Base-by-base conservation (phyloP, 768 basidiomycete species). In the Lactarius quietus region DNA sequence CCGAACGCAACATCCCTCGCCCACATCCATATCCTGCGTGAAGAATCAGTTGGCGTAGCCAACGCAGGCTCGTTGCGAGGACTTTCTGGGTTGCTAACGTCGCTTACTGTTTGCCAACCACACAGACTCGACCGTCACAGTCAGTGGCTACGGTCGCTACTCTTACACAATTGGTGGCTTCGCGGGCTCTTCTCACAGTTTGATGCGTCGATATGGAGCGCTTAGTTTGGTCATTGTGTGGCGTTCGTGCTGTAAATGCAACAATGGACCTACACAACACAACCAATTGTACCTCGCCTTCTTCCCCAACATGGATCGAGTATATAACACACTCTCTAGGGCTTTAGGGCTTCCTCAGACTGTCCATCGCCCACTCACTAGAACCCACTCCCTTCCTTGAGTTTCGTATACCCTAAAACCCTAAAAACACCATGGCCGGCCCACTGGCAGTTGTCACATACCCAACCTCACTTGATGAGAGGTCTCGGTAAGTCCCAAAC, bases 391-490 rank as follows among this genome's bases (percentile, higher is more conserved):
- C 31, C 53, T 17, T 5, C 56, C 18, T 12, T 38, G 17, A 33
- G n/a, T 38, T 12, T 23, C 23, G 3, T 33, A 57, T 35, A 15
- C 26, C 31, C 20, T 9, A n/a, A 33, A 57, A 23, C 10, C 35
- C 36, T 33, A 31, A 18, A 29, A 17, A 20, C 7, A 38, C 33
- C 53, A 66, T 66, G 65, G 65, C 65, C 28, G 65, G 65, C 51
- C 65, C 65, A 41, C 15, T 41, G 39, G 39, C 39, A 62, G 4
- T 66, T 54, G 23, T 66, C 57, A 45, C 56, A 2, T 45, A 53
- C 41, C 12, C 39, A 15, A 18, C 61, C 26, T 29, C 33, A 26
- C 45, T 8, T 6, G 60, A 66, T 10, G 65, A 66, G 39, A 39
- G 57, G 9, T 18, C 57, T 26, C 65, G 65, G 65, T 66, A 62